Base-by-base conservation (phyloP, 2,329 filamentous ascomycete species). In the Colletotrichum cordylinicola region DNA sequence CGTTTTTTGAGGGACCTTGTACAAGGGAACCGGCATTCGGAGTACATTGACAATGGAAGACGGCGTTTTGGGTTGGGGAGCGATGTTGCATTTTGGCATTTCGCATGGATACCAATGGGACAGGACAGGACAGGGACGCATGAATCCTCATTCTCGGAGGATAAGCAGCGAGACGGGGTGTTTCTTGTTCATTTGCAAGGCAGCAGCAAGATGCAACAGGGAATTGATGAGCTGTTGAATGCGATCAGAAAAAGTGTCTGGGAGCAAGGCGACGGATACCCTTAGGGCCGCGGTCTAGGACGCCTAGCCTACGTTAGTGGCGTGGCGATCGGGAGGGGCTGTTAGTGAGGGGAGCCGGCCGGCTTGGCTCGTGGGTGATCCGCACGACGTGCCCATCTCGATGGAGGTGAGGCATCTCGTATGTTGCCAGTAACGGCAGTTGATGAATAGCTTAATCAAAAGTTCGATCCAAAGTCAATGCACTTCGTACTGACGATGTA, bases 291-390 rank as follows among this genome's bases (percentile, higher is more conserved):
- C 10, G 37, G 64, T 12, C 64, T 67, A 67, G 27, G 6, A 27
- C 15, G 39, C 39, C 64, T 52, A 52, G 64, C 48, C 61, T 67
- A 67, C 60, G 68, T 75, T 67, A 21, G 72, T 75, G 72, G 72
- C 68, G 72, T 67, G 72, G 61, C 68, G 72, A 75, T 75, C 68
- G 68, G 68, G 72, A 75, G 72, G 72, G 68, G 72, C 52, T 61
- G 29, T 21, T 60, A 33, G 60, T 52, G 48, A 52, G 68, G 61
- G 48, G 67, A 61, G 56, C 31, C 58, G 29, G 31, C n/a, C 33
- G 58, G 58, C 58, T 62, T 62, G 58, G 58, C 58, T 35, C 37
- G 58, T 31, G 58, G 58, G 58, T 62, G 58, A 62, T 21, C 33
- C 58, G n/a, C 58, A n/a, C 6, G 43, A 52, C n/a, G 10, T 21